These are phyloP conservation scores for Pachyrhizus erosus DNA, from an alignment of 306 rosid genomes.

Conservation along the genomic window DNA sequence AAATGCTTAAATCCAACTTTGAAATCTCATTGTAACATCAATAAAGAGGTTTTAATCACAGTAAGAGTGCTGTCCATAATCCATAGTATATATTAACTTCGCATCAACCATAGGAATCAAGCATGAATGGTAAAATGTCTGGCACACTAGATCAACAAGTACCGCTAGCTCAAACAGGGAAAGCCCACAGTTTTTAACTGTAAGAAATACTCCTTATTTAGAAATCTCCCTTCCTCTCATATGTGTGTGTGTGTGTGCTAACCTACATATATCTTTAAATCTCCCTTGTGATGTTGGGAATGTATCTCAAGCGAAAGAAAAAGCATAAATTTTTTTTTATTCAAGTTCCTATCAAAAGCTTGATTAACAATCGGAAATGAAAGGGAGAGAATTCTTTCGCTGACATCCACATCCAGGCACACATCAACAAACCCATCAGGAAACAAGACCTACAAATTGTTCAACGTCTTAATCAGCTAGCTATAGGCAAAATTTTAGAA, in stretches of 20 bases:
- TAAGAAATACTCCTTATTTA: too few species aligned
- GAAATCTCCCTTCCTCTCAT: too few species aligned
- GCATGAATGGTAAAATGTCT: slow-evolving; percentile 7
- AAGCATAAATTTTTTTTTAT: not conserved
- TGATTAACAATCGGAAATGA: not conserved
- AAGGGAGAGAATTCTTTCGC: not conserved
- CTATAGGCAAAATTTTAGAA: not conserved
- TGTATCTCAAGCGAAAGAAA: not conserved
- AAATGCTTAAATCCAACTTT: not conserved
- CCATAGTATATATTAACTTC: not conserved
- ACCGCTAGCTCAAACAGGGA: not conserved
- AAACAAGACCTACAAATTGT: slow-evolving; percentile 14
- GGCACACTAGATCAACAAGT: slow-evolving; percentile 15
- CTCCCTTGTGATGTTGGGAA: not conserved
- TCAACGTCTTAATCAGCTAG: not conserved
- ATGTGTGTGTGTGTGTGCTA: not conserved
- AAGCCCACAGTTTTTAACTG: not conserved
- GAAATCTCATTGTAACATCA: slow-evolving; percentile 5
- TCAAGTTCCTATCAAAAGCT: slow-evolving; percentile 21
- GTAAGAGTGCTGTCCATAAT: not conserved
- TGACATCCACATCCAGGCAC: not conserved
- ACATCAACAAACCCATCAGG: not conserved
- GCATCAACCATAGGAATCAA: not conserved
- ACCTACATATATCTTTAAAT: not conserved
- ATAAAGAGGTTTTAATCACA: slow-evolving; percentile 1